Conservation (phyloP, 2,329 filamentous ascomycete species). For the Fusarium nelsonii region DNA sequence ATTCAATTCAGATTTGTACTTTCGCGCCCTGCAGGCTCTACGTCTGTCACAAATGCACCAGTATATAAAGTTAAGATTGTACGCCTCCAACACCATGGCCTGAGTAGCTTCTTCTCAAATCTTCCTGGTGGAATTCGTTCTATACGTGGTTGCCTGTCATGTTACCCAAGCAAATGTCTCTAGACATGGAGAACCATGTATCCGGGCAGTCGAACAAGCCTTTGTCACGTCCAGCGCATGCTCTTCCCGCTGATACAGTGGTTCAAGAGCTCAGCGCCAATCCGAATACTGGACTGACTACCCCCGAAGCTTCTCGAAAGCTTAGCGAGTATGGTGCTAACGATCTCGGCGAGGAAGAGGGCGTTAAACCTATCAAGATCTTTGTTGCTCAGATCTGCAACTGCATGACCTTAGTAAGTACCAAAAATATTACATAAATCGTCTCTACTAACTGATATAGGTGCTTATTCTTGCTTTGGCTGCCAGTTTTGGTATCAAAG, state of each 20-base stretch:
- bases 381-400: slow-evolving; percentile 75
- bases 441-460: slow-evolving; percentile 37
- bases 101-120: no score
- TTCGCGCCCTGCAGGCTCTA: neutral
- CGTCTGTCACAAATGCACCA: neutral
- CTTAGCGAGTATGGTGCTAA: slow-evolving; percentile 71
- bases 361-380: slow-evolving; percentile 72
- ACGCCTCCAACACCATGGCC: no score
- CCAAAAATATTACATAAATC: fast-evolving
- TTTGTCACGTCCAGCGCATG: slow-evolving; percentile 72
- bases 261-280: slow-evolving; percentile 67
- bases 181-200: slow-evolving; percentile 39
- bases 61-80: neutral
- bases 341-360: slow-evolving; percentile 70
- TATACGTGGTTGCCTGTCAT: no score
- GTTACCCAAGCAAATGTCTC: neutral
- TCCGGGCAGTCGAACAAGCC: slow-evolving; percentile 62
- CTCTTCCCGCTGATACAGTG: slow-evolving; percentile 65
- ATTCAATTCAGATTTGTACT: neutral
- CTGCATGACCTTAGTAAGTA: slow-evolving; percentile 72
- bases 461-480: slow-evolving; percentile 67
- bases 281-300: slow-evolving; percentile 68
- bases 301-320: slow-evolving; percentile 65
- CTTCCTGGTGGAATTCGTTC: no score
- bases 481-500: slow-evolving; percentile 67